phyloP scores from a whole-genome alignment of 73 alveolate species.

The Tetrahymena thermophila region DNA sequence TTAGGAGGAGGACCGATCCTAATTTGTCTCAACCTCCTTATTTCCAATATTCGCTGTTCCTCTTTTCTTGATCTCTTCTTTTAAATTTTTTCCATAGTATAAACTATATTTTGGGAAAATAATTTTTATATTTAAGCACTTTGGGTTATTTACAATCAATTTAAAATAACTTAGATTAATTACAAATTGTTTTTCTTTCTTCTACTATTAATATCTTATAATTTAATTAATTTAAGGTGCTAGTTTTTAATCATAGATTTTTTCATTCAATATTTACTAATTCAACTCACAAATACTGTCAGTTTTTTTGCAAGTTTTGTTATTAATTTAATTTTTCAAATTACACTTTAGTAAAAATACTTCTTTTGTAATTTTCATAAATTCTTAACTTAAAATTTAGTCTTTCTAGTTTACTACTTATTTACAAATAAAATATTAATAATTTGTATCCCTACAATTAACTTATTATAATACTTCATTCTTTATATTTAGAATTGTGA shows the following conservation, averaged over 20 bases:
- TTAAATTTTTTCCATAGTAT: neutral
- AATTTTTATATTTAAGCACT: too few species aligned
- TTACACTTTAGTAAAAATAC: too few species aligned
- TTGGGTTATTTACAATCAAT: neutral
- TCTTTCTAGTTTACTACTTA: too few species aligned
- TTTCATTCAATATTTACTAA: neutral
- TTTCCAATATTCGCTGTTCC: neutral
- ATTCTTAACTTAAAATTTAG: too few species aligned
- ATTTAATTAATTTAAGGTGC: too few species aligned
- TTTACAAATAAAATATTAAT: too few species aligned
- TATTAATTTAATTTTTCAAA: too few species aligned
- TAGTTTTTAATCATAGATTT: too few species aligned
- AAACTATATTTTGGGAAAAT: neutral
- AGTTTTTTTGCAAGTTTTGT: neutral
- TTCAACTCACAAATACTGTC: neutral
- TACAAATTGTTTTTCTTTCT: neutral
- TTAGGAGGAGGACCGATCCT: neutral
- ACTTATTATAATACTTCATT: too few species aligned
- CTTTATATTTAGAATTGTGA: too few species aligned
- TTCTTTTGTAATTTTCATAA: too few species aligned
- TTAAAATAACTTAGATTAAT: neutral
- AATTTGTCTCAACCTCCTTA: neutral
- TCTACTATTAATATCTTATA: neutral
- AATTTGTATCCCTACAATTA: too few species aligned
- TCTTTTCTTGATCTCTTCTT: neutral